Evolutionary conservation across 225 moss, liverwort and hornwort genomes (phyloP), one percentile per base, ranked within the genome.

Genomic region (Polytrichum commune): DNA sequence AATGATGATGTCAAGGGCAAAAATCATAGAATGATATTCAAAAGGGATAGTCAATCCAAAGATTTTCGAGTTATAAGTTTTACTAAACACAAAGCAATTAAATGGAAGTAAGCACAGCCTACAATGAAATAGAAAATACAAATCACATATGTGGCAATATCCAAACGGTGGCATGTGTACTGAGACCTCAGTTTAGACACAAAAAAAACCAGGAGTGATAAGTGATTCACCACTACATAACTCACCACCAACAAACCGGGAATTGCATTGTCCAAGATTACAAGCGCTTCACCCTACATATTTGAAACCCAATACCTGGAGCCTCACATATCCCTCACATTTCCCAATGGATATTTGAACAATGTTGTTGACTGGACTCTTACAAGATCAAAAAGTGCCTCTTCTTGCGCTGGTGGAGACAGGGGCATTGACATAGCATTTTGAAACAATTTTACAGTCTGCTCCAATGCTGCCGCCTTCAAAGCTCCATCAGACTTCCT

Each of bases 371-470:
- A 54, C 29, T 23, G 30, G 16, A 69, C 55, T 26, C 89, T 85
- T 66, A 92, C 92, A 61, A 90, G 80, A 64, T 90, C 92, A 76
- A 92, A 92, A 16, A 88, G 78, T 27, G 90, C 86, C 73, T 92
- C 92, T 71, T 92, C 89, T 65, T 83, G 83, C 55, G 82, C 84
- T 24, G 80, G 55, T 19, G 65, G 65, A 7, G 88, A 78, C 24
- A 91, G 65, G 55, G 88, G 58, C 65, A 86, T 70, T 10, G 82
- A 76, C 53, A 95, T 63, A 29, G 86, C 91, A 69, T 73, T 82
- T 65, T 82, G 78, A 61, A 93, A 90, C 72, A 89, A 84, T 19
- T 82, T 79, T 22, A 64, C 82, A 65, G 88, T 77, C 67, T 78
- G 75, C 69, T 89, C 91, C 78, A 95, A 79, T 18, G 82, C 73